phyloP scores from a whole-genome alignment of 139 green algal species.

The Spirogloea muscicola region DNA sequence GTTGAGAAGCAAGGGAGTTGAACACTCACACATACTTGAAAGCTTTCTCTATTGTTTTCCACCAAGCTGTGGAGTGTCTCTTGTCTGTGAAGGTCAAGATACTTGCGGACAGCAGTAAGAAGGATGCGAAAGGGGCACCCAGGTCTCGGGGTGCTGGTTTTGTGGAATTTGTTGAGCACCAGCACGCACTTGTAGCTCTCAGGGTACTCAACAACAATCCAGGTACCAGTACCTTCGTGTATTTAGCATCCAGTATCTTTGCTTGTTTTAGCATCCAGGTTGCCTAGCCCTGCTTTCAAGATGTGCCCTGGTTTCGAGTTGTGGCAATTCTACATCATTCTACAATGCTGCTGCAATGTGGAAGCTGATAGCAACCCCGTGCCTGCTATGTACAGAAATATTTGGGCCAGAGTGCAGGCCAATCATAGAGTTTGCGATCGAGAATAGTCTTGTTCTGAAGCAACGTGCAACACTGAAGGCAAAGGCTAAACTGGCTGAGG shows the following conservation, averaged over 20 bases:
- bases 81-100: slow-evolving; percentile 72
- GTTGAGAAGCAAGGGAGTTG: too few relatives aligned
- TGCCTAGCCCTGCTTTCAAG: background rate
- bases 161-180: slow-evolving; percentile 82
- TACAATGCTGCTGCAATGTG: background rate
- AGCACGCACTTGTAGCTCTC: slow-evolving; percentile 83
- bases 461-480: too few relatives aligned
- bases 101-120: slow-evolving; percentile 63
- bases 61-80: too few relatives aligned
- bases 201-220: slow-evolving; percentile 97
- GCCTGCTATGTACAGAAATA: background rate
- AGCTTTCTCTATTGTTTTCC: too few relatives aligned
- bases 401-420: slow-evolving; percentile 17
- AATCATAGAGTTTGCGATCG: slow-evolving; percentile 38
- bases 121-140: slow-evolving; percentile 31
- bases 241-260: background rate
- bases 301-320: background rate
- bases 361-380: background rate
- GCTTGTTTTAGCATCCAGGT: background rate
- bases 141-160: slow-evolving; percentile 74
- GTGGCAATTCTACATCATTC: background rate
- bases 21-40: too few relatives aligned
- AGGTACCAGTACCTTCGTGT: background rate
- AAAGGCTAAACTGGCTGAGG: too few relatives aligned
- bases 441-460: too few relatives aligned